Base-by-base conservation (phyloP, 2,329 filamentous ascomycete genomes). In the Hypoxylon sp. region DNA sequence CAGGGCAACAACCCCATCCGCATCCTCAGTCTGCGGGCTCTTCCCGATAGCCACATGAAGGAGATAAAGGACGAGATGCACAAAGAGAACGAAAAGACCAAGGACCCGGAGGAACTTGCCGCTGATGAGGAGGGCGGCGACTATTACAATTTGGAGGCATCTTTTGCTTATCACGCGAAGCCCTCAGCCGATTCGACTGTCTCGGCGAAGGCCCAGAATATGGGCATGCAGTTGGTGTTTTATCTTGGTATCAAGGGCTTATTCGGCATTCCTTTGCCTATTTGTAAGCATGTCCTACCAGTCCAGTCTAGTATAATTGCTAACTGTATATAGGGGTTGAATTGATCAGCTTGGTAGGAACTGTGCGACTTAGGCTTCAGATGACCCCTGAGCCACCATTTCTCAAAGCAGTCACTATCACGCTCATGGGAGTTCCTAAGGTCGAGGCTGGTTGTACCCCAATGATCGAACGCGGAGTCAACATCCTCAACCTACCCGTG, bases 191-290 rank as follows among this genome's bases (percentile, higher is more conserved):
- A 50, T 20, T 84, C 85, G 64, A 88, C 90, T 53, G 86, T 94
- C 13, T 91, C 92, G 2, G 91, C 92, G 50, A 96, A 95, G 80
- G 94, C 94, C 5, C 89, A 92, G 73, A 98, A 98, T 78, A 97
- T 98, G 93, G 95, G 97, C 76, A 97, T 98, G 94, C 92, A 97
- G 75, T 82, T 98, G 13, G 89, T 98, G 7, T 98, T 99, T 79
- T 98, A 98, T 72, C 87, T 98, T 1, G 96, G 96, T 64, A 84
- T 97, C 77, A 94, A 92, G 77, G 95, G 95, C 0, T 85, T 98
- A 4, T 96, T 98, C 73, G 95, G 95, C 30, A 90, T 97, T 0
- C 94, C 94, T 0, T 85, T 97, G 20, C 94, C 94, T 0, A 92
- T 97, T 54, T 97, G 91, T 77, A 68, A 77, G 77, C 75, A 17